Evolutionary conservation across 2,329 filamentous ascomycete genomes (phyloP).

Genomic region (Chaetothyriales sp.): DNA sequence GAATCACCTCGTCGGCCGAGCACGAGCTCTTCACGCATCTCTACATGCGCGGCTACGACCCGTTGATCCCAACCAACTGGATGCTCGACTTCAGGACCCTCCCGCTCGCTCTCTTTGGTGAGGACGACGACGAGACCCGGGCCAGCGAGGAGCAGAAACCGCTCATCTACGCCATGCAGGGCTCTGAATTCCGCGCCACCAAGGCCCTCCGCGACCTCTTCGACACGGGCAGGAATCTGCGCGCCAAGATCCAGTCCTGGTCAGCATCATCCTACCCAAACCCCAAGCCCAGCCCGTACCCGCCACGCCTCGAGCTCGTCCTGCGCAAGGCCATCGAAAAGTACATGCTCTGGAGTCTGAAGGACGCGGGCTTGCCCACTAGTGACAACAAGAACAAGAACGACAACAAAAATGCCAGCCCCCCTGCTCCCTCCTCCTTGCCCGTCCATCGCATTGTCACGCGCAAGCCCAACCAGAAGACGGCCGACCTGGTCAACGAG

Average conservation of each 20-base stretch:
- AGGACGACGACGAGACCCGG: slow-evolving; percentile 20
- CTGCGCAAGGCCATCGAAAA: slow-evolving; percentile 29
- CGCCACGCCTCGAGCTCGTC: slow-evolving; percentile 18
- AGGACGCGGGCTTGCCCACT: slow-evolving; percentile 25
- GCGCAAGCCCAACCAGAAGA: slow-evolving; percentile 25
- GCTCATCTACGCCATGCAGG: slow-evolving; percentile 29
- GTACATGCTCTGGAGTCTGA: slow-evolving; percentile 40
- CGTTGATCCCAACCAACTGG: slow-evolving; percentile 39
- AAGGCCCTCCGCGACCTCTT: slow-evolving; percentile 37
- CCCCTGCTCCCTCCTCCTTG: slow-evolving; percentile 20
- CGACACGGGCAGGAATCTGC: slow-evolving; percentile 34
- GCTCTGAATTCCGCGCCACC: slow-evolving; percentile 35
- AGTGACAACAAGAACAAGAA: slow-evolving; percentile 21
- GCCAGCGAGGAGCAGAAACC: slow-evolving; percentile 14
- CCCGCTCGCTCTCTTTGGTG: slow-evolving; percentile 37
- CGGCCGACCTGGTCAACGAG: slow-evolving; percentile 27
- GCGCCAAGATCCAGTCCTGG: slow-evolving; percentile 32
- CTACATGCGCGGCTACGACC: slow-evolving; percentile 40
- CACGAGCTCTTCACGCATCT: slow-evolving; percentile 39
- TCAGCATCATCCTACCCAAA: slow-evolving; percentile 18
- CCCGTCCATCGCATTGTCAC: slow-evolving; percentile 34
- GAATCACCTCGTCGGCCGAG: slow-evolving; percentile 32
- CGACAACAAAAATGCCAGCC: too few relatives aligned
- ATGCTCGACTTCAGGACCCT: slow-evolving; percentile 38
- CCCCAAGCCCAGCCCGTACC: slow-evolving; percentile 11